Conservation (phyloP, 225 moss, liverwort and hornwort species). For the Takakia lepidozioides region DNA sequence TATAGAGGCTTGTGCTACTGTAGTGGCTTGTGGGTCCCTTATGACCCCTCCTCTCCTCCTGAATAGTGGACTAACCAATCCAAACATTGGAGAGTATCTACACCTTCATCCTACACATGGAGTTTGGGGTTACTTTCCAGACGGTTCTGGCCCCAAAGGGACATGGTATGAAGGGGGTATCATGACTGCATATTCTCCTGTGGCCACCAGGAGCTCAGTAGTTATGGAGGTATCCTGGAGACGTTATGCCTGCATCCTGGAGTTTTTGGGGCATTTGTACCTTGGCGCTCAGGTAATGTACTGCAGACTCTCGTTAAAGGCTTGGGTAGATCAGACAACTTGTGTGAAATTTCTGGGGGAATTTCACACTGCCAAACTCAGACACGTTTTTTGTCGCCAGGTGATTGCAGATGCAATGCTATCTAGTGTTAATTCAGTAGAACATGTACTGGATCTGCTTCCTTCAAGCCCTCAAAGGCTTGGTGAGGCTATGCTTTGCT, state of each 20-base stretch:
- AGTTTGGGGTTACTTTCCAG: constrained; percentile 65
- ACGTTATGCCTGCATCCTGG: constrained; percentile 61
- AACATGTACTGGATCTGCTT: too few species aligned
- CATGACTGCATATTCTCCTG: constrained; percentile 54
- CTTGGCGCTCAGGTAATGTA: constrained; percentile 70
- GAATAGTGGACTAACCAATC: constrained; percentile 32
- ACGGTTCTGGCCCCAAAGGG: constrained; percentile 42
- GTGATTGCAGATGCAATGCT: too few species aligned
- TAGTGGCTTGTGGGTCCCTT: constrained; percentile 29
- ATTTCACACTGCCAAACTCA: too few species aligned
- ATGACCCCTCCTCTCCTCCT: constrained; percentile 39
- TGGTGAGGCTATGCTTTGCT: too few species aligned
- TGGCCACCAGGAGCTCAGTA: constrained; percentile 31
- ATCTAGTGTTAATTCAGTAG: too few species aligned
- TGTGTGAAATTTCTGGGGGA: too few species aligned
- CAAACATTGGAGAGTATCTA: constrained; percentile 35
- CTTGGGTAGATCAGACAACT: too few species aligned
- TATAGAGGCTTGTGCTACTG: constrained; percentile 18
- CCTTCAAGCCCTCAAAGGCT: too few species aligned
- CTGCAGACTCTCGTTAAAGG: too few species aligned
- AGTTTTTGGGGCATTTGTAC: constrained; percentile 27
- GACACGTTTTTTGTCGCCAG: too few species aligned
- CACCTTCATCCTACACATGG: constrained; percentile 44
- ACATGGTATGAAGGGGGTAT: constrained; percentile 61
- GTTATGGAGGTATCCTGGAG: constrained; percentile 66